phyloP scores from a whole-genome alignment of 768 basidiomycete genomes.

The Gymnopilus dilepis region DNA sequence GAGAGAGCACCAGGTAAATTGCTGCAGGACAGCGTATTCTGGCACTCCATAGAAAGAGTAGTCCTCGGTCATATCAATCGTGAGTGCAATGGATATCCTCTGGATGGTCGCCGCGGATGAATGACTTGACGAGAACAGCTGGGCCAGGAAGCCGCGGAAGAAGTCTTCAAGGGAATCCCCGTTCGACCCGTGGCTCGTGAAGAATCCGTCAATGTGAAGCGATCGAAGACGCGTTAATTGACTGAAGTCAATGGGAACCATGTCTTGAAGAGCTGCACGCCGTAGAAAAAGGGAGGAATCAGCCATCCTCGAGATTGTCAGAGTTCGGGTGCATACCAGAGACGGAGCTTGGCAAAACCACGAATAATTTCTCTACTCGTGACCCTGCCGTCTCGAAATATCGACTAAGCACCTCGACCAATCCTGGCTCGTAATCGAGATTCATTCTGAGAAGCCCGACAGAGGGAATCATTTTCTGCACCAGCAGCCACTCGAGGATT shows the following conservation, averaged over 20 bases:
- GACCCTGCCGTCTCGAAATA: conserved; percentile 30
- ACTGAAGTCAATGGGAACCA: conserved; percentile 27
- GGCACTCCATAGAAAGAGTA: conserved; percentile 34
- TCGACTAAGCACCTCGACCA: conserved; percentile 18
- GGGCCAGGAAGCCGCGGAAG: conserved; percentile 28
- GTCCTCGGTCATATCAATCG: conserved; percentile 23
- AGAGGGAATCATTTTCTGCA: conserved; percentile 28
- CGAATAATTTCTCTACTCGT: conserved; percentile 28
- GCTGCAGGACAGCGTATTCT: conserved; percentile 30
- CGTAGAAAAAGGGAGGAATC: neutral
- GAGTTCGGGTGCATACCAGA: conserved; percentile 24
- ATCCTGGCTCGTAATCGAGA: conserved; percentile 24
- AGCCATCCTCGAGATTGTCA: neutral
- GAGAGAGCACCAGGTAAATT: conserved; percentile 34
- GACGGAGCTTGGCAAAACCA: conserved; percentile 29
- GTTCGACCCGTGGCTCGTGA: conserved; percentile 24
- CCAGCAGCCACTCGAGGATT: conserved; percentile 32
- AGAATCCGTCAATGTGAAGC: conserved; percentile 33
- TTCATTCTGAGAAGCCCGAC: conserved; percentile 30
- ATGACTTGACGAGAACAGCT: conserved; percentile 24
- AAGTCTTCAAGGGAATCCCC: conserved; percentile 23
- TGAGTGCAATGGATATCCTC: conserved; percentile 30
- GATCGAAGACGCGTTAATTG: conserved; percentile 24
- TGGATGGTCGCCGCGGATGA: conserved; percentile 7
- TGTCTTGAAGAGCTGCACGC: conserved; percentile 22